Conservation (phyloP, 2,329 filamentous ascomycete species). For the Paradendryphiella salina region DNA sequence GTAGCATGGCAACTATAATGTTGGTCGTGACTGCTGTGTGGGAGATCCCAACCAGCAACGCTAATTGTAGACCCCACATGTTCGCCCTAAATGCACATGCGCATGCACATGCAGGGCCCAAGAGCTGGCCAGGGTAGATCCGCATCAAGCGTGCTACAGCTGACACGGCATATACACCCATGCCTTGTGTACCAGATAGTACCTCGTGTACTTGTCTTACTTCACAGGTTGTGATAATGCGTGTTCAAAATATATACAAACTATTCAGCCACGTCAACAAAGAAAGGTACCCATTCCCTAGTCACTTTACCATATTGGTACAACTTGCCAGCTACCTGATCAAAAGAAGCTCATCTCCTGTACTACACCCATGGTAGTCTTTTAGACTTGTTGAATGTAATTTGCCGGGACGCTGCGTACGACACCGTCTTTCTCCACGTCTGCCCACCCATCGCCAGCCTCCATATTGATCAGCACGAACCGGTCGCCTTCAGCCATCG, state of each 20-base stretch:
- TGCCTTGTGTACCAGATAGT: neutral
- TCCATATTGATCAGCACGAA: slow-evolving; percentile 90
- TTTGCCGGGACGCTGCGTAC: slow-evolving; percentile 91
- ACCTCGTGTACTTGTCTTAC: neutral
- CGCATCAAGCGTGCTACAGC: slow-evolving; percentile 10
- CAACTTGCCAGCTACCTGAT: neutral
- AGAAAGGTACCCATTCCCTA: neutral
- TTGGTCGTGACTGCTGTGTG: neutral
- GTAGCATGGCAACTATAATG: too few relatives aligned
- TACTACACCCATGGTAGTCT: slow-evolving; percentile 21
- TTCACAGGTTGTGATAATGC: neutral
- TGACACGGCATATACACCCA: neutral
- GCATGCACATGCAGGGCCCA: too few relatives aligned
- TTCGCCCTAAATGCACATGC: slow-evolving; percentile 8
- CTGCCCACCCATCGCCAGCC: slow-evolving; percentile 91
- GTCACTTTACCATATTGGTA: neutral
- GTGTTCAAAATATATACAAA: slow-evolving; percentile 11
- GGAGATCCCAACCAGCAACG: neutral
- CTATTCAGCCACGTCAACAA: neutral
- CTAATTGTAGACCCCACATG: slow-evolving; percentile 10
- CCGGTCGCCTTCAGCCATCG: slow-evolving; percentile 85
- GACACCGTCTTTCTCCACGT: slow-evolving; percentile 88
- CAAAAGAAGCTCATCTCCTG: slow-evolving; percentile 15
- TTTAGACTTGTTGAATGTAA: slow-evolving; percentile 77
- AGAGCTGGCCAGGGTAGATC: neutral